Evolutionary conservation across 2,329 filamentous ascomycete genomes (phyloP), one percentile per base, ranked within the genome.

Genomic region (Pestalotiopsis sp.): DNA sequence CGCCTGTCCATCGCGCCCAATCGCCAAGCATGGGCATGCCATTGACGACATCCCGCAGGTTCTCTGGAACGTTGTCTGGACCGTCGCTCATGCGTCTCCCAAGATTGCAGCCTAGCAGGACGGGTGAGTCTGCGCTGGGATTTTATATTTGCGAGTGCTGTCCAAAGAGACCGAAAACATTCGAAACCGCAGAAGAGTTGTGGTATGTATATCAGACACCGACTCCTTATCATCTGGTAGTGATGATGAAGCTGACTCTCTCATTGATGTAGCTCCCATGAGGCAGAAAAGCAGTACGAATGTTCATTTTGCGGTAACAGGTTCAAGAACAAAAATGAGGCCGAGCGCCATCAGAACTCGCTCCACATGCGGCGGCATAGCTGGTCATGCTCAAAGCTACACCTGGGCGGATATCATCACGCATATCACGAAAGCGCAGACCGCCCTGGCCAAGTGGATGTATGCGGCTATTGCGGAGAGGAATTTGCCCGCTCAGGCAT

Each of bases 301-400:
- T 98, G 95, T 80, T 88, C 90, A 31, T 98, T 93, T 79, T 98
- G 95, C 80, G 92, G 92, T 58, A 98, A 98, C 78, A 90, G 95
- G 12, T 98, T 98, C 85, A 98, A 98, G 82, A 98, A 98, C 83
- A 98, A 98, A 83, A 98, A 98, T 76, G 95, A 98, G 82, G 95
- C 95, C 2, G 95, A 98, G 80, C 90, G 96, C 39, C 95, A 98
- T 78, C 95, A 97, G 77, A 98, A 98, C 76, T 97, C 95, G 14
- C 88, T 98, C 11, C 95, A 98, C 80, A 87, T 98, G 9, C 90
- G 95, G 41, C 91, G 92, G 27, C 94, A 98, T 82, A 98, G 95
- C 63, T 99, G 96, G 96, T 98, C 95, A 12, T 99, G 96, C 80
- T 95, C 94, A 41, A 94, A 95, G 0, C 88, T 99, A 31, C 72